Evolutionary conservation across 257 asterid species (phyloP).

Genomic region (Asclepias syriaca): DNA sequence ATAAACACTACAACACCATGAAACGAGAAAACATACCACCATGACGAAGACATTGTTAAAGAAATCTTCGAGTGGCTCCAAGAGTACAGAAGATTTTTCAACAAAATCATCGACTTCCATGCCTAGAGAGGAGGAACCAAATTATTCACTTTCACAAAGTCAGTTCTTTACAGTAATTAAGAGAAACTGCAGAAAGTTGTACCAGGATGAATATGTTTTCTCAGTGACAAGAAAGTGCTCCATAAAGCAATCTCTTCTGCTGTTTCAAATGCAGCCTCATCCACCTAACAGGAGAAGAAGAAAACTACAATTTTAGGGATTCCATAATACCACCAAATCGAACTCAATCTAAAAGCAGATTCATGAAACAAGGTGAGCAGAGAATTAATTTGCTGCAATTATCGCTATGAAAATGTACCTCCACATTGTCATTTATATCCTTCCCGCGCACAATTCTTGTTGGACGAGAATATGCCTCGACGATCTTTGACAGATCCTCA

Average conservation of each 20-base stretch:
- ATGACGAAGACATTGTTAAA: constrained; percentile 81
- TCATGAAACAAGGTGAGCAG: background rate
- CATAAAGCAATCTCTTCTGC: constrained; percentile 75
- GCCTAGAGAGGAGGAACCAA: constrained; percentile 29
- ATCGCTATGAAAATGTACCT: constrained; percentile 35
- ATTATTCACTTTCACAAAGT: background rate
- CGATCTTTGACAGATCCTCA: constrained; percentile 59
- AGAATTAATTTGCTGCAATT: background rate
- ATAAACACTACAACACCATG: background rate
- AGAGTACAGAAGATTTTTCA: constrained; percentile 51
- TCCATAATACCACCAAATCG: background rate
- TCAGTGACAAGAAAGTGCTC: constrained; percentile 62
- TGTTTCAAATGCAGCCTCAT: constrained; percentile 73
- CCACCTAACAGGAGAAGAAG: constrained; percentile 50
- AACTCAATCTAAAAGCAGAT: background rate
- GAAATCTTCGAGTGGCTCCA: constrained; percentile 83
- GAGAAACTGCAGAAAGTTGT: constrained; percentile 14
- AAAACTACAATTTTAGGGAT: background rate
- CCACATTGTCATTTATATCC: constrained; percentile 49
- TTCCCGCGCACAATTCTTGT: constrained; percentile 92
- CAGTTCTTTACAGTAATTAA: background rate
- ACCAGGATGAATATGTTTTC: constrained; percentile 69
- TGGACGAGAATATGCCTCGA: constrained; percentile 99
- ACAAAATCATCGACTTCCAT: constrained; percentile 94
- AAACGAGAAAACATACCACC: constrained; percentile 64